A percentile compares a stretch with the other conserved stretches of the same genome.
These are phyloP conservation scores for Backusella parvicylindrica DNA, from an alignment of 192 early-diverging fungal species.

Conservation along the genomic window DNA sequence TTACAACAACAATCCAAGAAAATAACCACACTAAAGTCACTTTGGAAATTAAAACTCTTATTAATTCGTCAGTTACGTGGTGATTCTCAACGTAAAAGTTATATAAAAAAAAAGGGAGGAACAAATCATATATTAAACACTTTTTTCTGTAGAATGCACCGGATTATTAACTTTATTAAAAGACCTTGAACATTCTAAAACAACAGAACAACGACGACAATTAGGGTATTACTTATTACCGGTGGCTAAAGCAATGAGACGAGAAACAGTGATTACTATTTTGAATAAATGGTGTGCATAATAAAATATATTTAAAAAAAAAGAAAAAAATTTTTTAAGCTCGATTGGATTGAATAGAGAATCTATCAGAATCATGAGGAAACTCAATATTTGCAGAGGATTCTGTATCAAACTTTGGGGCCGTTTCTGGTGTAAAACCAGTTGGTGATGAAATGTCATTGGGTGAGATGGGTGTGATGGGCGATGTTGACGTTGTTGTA, in stretches of 20 bases:
- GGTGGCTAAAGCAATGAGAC: neutral
- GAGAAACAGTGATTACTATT: neutral
- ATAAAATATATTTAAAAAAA: neutral
- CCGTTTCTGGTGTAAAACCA: neutral
- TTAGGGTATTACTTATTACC: conserved; percentile 12
- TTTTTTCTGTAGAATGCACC: neutral
- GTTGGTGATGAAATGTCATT: neutral
- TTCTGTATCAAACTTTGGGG: neutral
- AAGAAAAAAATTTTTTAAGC: neutral
- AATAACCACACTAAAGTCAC: neutral
- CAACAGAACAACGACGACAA: neutral
- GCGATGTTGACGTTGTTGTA: neutral
- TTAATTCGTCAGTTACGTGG: neutral
- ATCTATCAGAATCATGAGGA: conserved; percentile 24
- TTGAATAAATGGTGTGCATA: conserved; percentile 7
- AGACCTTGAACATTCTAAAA: neutral
- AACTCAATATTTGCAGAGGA: conserved; percentile 16
- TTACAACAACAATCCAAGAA: neutral
- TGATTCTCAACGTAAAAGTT: neutral
- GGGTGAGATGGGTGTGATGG: neutral
- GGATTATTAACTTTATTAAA: neutral
- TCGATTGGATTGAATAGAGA: conserved; percentile 21
- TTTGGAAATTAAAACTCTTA: neutral
- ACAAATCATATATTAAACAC: no score
- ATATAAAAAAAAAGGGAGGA: neutral